phyloP scores from a whole-genome alignment of 164 flowering plant species.

The Aristolochia californica region DNA sequence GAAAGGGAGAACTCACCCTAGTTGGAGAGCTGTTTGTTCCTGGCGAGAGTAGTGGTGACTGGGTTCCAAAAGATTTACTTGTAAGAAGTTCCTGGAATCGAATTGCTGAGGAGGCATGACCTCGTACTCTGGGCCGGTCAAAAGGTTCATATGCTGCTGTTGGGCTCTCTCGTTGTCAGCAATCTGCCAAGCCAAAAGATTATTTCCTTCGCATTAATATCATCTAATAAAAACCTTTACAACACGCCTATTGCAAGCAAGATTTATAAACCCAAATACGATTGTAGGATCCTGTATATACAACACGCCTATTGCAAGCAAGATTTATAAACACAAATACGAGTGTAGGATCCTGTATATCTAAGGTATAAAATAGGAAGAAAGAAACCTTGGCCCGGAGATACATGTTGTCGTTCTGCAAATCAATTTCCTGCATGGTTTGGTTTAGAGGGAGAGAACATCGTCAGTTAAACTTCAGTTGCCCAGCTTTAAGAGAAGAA shows the following conservation, averaged over 20 bases:
- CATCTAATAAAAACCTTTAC: too few species aligned
- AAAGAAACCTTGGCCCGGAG: slow-evolving; percentile 69
- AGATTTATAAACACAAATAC: too few species aligned
- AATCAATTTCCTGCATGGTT: slow-evolving; percentile 60
- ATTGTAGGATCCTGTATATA: too few species aligned
- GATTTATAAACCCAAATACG: too few species aligned
- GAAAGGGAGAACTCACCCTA: slow-evolving; percentile 30
- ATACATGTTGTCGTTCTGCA: slow-evolving; percentile 75
- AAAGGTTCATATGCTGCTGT: slow-evolving; percentile 37
- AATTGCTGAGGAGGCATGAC: slow-evolving; percentile 27
- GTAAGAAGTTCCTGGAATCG: slow-evolving; percentile 59
- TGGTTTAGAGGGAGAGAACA: too few species aligned
- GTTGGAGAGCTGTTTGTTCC: slow-evolving; percentile 64
- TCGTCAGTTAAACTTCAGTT: too few species aligned
- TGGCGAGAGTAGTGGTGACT: slow-evolving; percentile 39
- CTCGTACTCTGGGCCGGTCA: slow-evolving; percentile 45
- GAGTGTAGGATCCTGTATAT: neutral
- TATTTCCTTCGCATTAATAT: neutral
- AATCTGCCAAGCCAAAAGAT: slow-evolving; percentile 22
- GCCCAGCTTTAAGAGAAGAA: neutral
- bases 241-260: too few species aligned
- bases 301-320: too few species aligned
- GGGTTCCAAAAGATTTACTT: slow-evolving; percentile 54
- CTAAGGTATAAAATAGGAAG: slow-evolving; percentile 1
- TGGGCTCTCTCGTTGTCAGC: slow-evolving; percentile 68